Evolutionary conservation across 257 asterid species (phyloP), one percentile per base, ranked within the genome.

Genomic region (Fraxinus quadrangulata): DNA sequence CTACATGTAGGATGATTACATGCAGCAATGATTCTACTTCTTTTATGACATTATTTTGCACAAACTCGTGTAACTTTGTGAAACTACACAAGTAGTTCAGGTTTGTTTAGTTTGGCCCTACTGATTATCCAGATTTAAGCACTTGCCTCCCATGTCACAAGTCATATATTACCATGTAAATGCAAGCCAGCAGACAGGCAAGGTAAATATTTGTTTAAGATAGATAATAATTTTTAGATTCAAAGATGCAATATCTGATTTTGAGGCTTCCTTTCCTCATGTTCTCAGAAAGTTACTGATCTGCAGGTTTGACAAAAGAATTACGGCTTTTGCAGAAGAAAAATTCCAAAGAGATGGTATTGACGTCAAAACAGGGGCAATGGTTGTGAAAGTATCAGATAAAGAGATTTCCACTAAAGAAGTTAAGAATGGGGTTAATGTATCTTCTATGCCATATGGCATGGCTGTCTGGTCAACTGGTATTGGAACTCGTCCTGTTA

Each of bases 401-500:
- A 86, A 90, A 83, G 97, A 94, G 72, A 91, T 94, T 79, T 90
- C 91, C 74, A 88, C 92, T 12, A 94, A 92, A 81, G 94, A 88
- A 80, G 74, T 87, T 26, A 94, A 91, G 87, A 89, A 89, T 79
- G 99, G 90, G 8, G 89, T 97, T 71, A 87, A 74, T 34, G 80
- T 88, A 61, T 81, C 94, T 81, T 84, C 92, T 31, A 85, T 33
- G 36, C 36, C 36, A 33, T 95, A 95, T 79, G 99, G 99, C 67
- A 93, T 93, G 99, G 91, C 87, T 86, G 99, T 94, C 74, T 94
- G 99, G 99, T 91, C 99, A 67, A 94, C 99, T 75, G 99, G 99
- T 39, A 95, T 95, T 71, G 99, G 99, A 70, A 91, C 98, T 78
- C 96, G 97, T 72, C 98, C 98, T 51, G 95, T 95, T 71, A 87